phyloP scores from a whole-genome alignment of 345 rosid genomes.

The Theobroma cacao region DNA sequence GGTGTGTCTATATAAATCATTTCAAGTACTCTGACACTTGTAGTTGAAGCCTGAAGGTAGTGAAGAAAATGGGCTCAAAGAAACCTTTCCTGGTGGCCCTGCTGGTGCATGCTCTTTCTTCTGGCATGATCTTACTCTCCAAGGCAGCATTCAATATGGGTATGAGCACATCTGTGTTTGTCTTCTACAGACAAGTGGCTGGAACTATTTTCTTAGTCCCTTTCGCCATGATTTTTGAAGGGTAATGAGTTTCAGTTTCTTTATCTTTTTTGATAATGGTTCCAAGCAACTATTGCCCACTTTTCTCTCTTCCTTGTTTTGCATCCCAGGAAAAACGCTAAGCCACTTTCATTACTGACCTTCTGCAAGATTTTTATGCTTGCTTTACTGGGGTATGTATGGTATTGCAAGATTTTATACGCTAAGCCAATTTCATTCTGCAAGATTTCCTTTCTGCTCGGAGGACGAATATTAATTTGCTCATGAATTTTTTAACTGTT shows the following conservation, averaged over 20 bases:
- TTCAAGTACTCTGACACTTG: not conserved
- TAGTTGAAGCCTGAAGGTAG: not conserved
- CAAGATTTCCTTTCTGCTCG: not conserved
- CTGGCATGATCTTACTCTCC: conserved; percentile 24
- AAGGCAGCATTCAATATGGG: conserved; percentile 27
- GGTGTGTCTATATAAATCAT: not conserved
- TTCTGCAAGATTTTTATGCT: conserved; percentile 25
- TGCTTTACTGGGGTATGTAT: conserved; percentile 18
- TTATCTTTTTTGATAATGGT: not conserved
- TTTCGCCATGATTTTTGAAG: conserved; percentile 12
- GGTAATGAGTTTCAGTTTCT: conserved; percentile 4
- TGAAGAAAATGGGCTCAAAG: conserved; percentile 10
- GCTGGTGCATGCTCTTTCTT: conserved; percentile 5
- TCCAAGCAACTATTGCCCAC: not conserved
- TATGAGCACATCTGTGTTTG: conserved; percentile 25
- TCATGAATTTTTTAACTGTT: not conserved
- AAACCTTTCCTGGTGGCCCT: conserved; percentile 14
- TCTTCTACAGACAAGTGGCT: conserved; percentile 24
- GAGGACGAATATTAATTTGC: not conserved
- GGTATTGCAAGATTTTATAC: too few species aligned
- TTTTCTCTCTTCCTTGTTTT: not conserved
- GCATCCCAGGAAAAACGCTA: conserved; percentile 12
- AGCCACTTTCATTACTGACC: conserved; percentile 11
- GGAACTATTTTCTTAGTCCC: conserved; percentile 24
- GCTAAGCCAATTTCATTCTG: too few species aligned